Evolutionary conservation across 352 stramenopile genomes (phyloP).

Genomic region (Globisporangium carolinianum): DNA sequence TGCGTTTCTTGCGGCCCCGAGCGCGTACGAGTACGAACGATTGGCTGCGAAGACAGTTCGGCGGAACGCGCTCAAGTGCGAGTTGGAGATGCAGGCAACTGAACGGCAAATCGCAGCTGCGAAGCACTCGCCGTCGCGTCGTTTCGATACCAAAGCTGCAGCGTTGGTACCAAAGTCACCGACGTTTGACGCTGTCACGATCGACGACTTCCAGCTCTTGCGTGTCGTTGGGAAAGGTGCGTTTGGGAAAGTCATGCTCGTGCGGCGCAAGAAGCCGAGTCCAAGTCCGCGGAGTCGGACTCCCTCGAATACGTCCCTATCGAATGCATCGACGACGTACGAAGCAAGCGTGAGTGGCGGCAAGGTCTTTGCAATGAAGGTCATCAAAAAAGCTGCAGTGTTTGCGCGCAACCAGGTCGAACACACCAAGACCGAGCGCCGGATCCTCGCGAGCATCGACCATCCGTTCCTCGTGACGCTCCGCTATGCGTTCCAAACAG

Average conservation of each 20-base stretch:
- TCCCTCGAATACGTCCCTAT: not conserved
- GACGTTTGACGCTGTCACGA: conserved; percentile 7
- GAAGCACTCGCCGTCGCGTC: not conserved
- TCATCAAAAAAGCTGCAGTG: conserved; percentile 87
- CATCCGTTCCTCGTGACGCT: conserved; percentile 85
- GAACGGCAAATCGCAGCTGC: conserved; percentile 2
- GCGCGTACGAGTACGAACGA: conserved; percentile 73
- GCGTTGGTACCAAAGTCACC: not conserved
- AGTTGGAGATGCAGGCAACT: conserved; percentile 12
- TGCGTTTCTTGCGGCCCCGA: conserved; percentile 68
- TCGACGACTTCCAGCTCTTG: conserved; percentile 70
- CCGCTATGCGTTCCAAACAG: conserved; percentile 83
- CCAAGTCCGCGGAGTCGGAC: not conserved
- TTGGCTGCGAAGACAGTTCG: conserved; percentile 40
- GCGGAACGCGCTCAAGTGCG: conserved; percentile 35
- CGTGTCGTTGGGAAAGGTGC: conserved; percentile 96
- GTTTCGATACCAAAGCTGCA: not conserved
- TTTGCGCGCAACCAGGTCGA: conserved; percentile 88
- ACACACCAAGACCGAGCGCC: conserved; percentile 88
- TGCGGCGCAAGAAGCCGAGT: conserved; percentile 40
- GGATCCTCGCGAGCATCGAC: conserved; percentile 80
- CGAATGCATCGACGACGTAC: conserved; percentile 1
- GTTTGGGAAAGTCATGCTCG: conserved; percentile 94
- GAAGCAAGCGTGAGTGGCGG: conserved; percentile 10
- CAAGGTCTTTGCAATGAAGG: conserved; percentile 89